Evolutionary conservation across 1,139 yeast species (phyloP).

Genomic region (Blastobotrys aristatus): DNA sequence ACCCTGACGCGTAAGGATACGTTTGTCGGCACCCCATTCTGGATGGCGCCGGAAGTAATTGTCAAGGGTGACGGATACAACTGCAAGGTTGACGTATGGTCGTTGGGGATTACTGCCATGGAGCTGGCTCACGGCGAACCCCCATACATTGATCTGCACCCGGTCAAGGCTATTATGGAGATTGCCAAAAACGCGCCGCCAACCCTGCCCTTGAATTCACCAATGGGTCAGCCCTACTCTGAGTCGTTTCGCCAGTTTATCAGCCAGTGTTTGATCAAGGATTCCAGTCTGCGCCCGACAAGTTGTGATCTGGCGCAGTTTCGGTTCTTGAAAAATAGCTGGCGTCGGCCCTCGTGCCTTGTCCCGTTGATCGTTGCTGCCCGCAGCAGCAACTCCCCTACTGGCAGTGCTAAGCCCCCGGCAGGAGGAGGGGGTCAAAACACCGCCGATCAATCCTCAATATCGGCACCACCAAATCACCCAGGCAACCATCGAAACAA

Average conservation of each 20-base stretch:
- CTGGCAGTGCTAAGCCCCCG: not conserved
- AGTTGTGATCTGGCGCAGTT: slow-evolving; percentile 23
- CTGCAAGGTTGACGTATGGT: slow-evolving; percentile 87
- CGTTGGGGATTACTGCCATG: slow-evolving; percentile 73
- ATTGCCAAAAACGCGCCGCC: slow-evolving; percentile 73
- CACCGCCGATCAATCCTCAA: not conserved
- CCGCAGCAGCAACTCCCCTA: too few species aligned
- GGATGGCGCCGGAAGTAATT: slow-evolving; percentile 97
- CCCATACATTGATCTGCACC: slow-evolving; percentile 53
- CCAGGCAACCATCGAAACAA: not conserved
- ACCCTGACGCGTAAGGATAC: slow-evolving; percentile 72
- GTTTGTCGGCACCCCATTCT: slow-evolving; percentile 95
- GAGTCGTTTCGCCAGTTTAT: slow-evolving; percentile 57
- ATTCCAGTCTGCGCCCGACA: slow-evolving; percentile 44
- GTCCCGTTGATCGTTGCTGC: slow-evolving; percentile 9
- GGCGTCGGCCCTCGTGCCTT: slow-evolving; percentile 2
- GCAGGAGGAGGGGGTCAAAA: not conserved
- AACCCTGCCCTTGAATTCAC: slow-evolving; percentile 38
- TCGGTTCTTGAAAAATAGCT: slow-evolving; percentile 9
- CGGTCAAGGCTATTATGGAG: slow-evolving; percentile 67
- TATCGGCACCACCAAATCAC: not conserved
- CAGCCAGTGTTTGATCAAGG: slow-evolving; percentile 51
- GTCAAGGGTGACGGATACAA: slow-evolving; percentile 71
- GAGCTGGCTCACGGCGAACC: slow-evolving; percentile 66
- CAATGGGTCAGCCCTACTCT: slow-evolving; percentile 34